phyloP scores from a whole-genome alignment of 73 alveolate genomes.

The Paramecium caudatum region DNA sequence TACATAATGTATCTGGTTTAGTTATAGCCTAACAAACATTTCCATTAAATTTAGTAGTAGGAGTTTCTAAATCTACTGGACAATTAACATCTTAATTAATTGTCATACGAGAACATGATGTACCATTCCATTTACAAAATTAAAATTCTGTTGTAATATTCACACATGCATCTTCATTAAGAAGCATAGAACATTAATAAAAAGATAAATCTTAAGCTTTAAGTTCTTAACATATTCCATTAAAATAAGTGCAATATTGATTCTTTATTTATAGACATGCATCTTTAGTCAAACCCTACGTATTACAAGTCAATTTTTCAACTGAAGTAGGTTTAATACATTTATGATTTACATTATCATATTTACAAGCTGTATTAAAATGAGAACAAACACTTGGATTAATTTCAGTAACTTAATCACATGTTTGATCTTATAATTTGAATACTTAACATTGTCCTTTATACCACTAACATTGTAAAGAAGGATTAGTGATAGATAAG shows the following conservation, averaged over 20 bases:
- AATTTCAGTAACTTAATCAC: neutral
- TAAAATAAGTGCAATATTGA: neutral
- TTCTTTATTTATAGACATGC: neutral
- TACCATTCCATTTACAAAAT: conserved; percentile 50
- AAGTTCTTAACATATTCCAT: neutral
- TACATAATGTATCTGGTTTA: neutral
- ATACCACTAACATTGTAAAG: neutral
- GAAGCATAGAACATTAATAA: neutral
- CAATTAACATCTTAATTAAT: neutral
- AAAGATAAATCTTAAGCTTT: neutral
- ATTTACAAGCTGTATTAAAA: neutral
- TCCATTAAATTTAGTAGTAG: neutral
- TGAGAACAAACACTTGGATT: neutral
- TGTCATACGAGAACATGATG: neutral
- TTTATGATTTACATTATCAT: neutral
- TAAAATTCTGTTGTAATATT: neutral
- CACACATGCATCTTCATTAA: conserved; percentile 15
- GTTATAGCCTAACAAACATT: conserved; percentile 22
- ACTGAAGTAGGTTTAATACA: neutral
- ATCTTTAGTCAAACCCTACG: neutral
- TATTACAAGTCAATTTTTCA: conserved; percentile 23
- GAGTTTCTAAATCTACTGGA: neutral
- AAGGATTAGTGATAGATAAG: neutral
- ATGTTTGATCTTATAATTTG: neutral
- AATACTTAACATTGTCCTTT: neutral